Percentiles rank a stretch among this genome's conserved stretches.
phyloP scores from a whole-genome alignment of 768 basidiomycete genomes.

The Stropharia rugosoannulata region DNA sequence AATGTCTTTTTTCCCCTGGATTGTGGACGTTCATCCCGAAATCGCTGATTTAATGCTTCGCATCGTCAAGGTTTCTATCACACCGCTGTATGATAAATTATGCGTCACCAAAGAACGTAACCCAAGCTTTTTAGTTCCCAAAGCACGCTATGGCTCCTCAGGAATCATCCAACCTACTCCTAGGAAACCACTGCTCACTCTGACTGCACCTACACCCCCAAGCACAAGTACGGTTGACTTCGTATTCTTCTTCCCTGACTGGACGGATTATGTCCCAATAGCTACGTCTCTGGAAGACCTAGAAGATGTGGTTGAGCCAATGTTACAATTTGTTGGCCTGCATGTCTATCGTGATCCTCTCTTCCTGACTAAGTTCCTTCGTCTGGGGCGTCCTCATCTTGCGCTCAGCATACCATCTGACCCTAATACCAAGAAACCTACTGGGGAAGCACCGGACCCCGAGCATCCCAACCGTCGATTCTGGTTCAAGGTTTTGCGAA shows the following conservation, averaged over 20 bases:
- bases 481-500: slow-evolving; percentile 81
- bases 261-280: slow-evolving; percentile 69
- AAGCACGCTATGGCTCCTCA: slow-evolving; percentile 59
- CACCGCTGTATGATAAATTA: slow-evolving; percentile 59
- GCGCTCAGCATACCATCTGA: slow-evolving; percentile 53
- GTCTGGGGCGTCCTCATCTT: slow-evolving; percentile 72
- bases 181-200: slow-evolving; percentile 67
- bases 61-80: slow-evolving; percentile 65
- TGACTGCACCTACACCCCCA: slow-evolving; percentile 80
- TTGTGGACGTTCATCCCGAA: slow-evolving; percentile 78
- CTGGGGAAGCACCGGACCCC: slow-evolving; percentile 47
- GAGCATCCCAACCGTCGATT: slow-evolving; percentile 65
- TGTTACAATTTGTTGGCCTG: slow-evolving; percentile 77
- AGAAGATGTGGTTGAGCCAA: slow-evolving; percentile 70
- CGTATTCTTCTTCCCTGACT: slow-evolving; percentile 89
- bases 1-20: slow-evolving; percentile 81
- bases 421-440: slow-evolving; percentile 58
- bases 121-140: slow-evolving; percentile 60
- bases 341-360: slow-evolving; percentile 78
- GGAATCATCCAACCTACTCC: slow-evolving; percentile 51
- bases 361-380: slow-evolving; percentile 77
- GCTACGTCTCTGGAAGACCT: slow-evolving; percentile 69
- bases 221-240: slow-evolving; percentile 74
- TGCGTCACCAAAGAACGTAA: slow-evolving; percentile 59
- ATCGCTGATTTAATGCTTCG: slow-evolving; percentile 87